These are phyloP conservation scores for Metschnikowia reukaufii DNA, from an alignment of 805 yeast genomes.

Conservation along the genomic window DNA sequence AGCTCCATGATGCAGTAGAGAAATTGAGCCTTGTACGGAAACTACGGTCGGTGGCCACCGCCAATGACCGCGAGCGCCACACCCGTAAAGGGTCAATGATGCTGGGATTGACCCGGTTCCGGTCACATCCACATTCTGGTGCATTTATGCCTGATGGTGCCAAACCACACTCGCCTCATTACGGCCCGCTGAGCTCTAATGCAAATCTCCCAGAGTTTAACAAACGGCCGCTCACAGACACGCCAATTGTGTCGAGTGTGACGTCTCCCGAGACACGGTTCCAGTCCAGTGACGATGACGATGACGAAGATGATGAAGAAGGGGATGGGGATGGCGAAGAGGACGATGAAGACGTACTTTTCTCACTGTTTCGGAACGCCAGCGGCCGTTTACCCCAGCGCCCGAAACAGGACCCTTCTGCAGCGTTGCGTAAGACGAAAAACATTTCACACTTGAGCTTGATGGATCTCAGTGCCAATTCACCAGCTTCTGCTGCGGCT, in stretches of 20 bases:
- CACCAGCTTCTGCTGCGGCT: constrained; percentile 11
- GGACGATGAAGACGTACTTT: constrained; percentile 1
- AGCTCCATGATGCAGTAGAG: constrained; percentile 9
- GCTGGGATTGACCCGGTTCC: constrained; percentile 17
- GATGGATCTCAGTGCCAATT: constrained; percentile 29
- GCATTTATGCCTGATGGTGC: constrained; percentile 16
- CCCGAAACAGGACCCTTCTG: constrained; percentile 3
- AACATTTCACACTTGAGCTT: constrained; percentile 43
- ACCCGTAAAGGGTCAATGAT: constrained; percentile 6
- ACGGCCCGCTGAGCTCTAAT: constrained; percentile 15
- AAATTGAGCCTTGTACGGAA: constrained; percentile 11
- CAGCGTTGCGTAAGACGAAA: constrained; percentile 27
- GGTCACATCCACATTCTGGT: constrained; percentile 19
- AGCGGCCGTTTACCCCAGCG: constrained; percentile 9
- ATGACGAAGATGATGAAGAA: constrained; percentile 21
- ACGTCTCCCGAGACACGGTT: constrained; percentile 50
- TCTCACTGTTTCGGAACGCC: constrained; percentile 9
- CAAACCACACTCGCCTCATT: constrained; percentile 15
- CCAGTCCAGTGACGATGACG: constrained; percentile 33
- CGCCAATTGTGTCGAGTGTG: constrained; percentile 61
- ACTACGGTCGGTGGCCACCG: constrained; percentile 13
- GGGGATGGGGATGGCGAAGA: constrained; percentile 17
- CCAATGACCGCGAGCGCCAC: constrained; percentile 8
- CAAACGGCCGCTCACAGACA: constrained; percentile 71
- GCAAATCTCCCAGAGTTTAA: constrained; percentile 55